Percentiles rank a stretch among this genome's conserved stretches.
Evolutionary conservation across 805 yeast species (phyloP).

Genomic region (Kodamaea leandrae): DNA sequence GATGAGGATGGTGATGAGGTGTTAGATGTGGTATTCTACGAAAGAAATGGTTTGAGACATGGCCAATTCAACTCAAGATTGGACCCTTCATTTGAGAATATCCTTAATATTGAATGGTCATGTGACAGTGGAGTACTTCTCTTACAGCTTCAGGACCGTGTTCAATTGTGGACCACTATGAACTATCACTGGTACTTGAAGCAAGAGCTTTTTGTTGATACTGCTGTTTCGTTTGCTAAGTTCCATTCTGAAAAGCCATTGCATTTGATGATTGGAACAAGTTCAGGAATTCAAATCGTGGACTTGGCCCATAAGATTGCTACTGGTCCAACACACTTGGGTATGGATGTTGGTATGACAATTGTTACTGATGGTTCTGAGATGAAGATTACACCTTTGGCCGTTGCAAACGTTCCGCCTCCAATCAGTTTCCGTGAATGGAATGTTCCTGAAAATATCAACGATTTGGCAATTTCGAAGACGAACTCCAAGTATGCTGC

Average conservation of each 20-base stretch:
- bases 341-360: constrained; percentile 74
- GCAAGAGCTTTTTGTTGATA: constrained; percentile 55
- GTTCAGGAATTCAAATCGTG: constrained; percentile 51
- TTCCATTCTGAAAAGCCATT: constrained; percentile 93
- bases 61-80: constrained; percentile 77
- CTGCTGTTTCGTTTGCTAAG: constrained; percentile 44
- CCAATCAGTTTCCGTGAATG: constrained; percentile 78
- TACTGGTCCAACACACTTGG: constrained; percentile 66
- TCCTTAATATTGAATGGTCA: constrained; percentile 71
- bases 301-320: constrained; percentile 64
- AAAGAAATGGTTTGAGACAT: constrained; percentile 88
- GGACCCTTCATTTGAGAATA: constrained; percentile 42
- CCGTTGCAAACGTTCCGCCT: constrained; percentile 89
- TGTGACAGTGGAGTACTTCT: constrained; percentile 76
- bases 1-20: constrained; percentile 51
- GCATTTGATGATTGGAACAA: constrained; percentile 64
- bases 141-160: constrained; percentile 53
- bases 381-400: constrained; percentile 75
- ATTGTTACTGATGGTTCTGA: constrained; percentile 76
- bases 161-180: constrained; percentile 89
- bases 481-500: constrained; percentile 60
- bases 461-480: constrained; percentile 62
- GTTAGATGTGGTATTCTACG: constrained; percentile 72
- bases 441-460: constrained; percentile 49
- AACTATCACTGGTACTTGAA: constrained; percentile 96